A percentile compares a stretch with the other conserved stretches of the same genome.
These are phyloP conservation scores for Oryza punctata DNA, from an alignment of 176 grass and related monocot genomes.

Conservation along the genomic window DNA sequence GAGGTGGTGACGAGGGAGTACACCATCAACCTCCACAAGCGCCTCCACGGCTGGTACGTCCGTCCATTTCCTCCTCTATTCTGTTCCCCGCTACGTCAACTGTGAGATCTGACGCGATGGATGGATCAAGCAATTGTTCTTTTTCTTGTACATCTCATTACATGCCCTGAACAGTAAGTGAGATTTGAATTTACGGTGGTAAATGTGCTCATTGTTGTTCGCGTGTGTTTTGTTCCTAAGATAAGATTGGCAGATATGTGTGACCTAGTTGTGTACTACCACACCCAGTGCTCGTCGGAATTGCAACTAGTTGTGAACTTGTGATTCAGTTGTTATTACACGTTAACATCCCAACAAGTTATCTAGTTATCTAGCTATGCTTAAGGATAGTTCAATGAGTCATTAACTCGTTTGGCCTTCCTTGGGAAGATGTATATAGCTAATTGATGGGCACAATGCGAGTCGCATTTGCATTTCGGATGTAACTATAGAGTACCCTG, in stretches of 20 bases:
- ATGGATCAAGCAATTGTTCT: not conserved
- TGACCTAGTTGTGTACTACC: not conserved
- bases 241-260: not conserved
- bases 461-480: not conserved
- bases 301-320: not conserved
- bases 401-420: not conserved
- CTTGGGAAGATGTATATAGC: not conserved
- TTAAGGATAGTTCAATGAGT: not conserved
- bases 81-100: not conserved
- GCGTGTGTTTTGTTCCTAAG: not conserved
- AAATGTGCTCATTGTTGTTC: not conserved
- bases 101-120: not conserved
- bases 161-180: not conserved
- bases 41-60: constrained; percentile 80
- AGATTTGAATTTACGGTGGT: not conserved
- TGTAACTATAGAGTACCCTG: not conserved
- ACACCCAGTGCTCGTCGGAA: not conserved
- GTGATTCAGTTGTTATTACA: not conserved
- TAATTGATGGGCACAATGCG: not conserved
- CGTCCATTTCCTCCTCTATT: not conserved
- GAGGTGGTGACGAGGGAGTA: constrained; percentile 87
- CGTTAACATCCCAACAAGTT: not conserved
- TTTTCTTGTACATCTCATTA: not conserved
- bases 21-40: constrained; percentile 92
- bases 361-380: not conserved